Conservation (phyloP, 768 basidiomycete genomes). For the Suillus luteus region DNA sequence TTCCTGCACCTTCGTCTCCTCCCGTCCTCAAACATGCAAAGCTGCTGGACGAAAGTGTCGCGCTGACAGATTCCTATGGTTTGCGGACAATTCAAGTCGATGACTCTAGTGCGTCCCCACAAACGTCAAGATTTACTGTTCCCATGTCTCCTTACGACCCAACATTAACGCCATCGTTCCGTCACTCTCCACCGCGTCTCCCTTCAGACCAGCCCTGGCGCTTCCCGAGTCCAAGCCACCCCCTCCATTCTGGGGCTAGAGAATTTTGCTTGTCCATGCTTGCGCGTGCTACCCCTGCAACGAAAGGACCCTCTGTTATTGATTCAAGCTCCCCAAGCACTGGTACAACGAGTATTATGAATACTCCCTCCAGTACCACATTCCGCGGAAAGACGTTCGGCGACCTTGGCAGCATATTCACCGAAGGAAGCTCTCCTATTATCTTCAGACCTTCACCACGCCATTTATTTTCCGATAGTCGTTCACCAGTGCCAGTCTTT, state of each 20-base stretch:
- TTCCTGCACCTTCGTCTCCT: constrained; percentile 23
- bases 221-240: constrained; percentile 78
- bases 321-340: constrained; percentile 34
- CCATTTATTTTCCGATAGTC: constrained; percentile 38
- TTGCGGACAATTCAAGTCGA: constrained; percentile 9
- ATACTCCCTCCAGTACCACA: constrained; percentile 30
- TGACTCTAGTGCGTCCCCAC: constrained; percentile 26
- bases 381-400: constrained; percentile 30
- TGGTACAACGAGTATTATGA: constrained; percentile 32
- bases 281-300: constrained; percentile 53
- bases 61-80: constrained; percentile 10
- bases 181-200: constrained; percentile 72
- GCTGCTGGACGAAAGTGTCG: constrained; percentile 7
- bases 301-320: constrained; percentile 33
- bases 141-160: constrained; percentile 80
- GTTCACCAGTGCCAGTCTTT: constrained; percentile 35
- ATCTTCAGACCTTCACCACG: constrained; percentile 46
- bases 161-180: constrained; percentile 71
- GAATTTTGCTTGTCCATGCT: constrained; percentile 70
- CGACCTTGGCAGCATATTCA: constrained; percentile 23
- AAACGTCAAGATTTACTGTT: constrained; percentile 32
- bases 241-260: constrained; percentile 63
- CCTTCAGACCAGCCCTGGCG: constrained; percentile 84
- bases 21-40: constrained; percentile 11
- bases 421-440: constrained; percentile 35